These are phyloP conservation scores for Mortierella claussenii DNA, from an alignment of 192 early-diverging fungal genomes.

Conservation along the genomic window DNA sequence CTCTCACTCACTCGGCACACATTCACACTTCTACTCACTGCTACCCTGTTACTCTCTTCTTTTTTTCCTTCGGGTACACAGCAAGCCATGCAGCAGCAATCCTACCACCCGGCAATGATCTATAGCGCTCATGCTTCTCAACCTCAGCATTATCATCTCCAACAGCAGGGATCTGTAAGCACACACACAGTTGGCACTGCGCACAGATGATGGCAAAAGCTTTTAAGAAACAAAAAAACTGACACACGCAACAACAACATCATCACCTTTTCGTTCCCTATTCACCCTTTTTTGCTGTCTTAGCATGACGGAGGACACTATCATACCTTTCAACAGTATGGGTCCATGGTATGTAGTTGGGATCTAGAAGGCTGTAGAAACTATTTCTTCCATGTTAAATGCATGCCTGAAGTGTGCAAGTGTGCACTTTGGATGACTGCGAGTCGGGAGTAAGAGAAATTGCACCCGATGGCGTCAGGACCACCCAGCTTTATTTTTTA, in stretches of 20 bases:
- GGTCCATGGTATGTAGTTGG: conserved; percentile 19
- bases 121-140: conserved; percentile 1
- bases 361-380: neutral
- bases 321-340: conserved; percentile 18
- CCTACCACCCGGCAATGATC: conserved; percentile 11
- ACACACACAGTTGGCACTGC: too few relatives aligned
- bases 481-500: neutral
- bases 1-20: too few relatives aligned
- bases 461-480: too few relatives aligned
- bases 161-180: conserved; percentile 5
- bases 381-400: neutral
- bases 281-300: neutral
- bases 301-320: conserved; percentile 25
- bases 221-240: neutral
- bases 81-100: conserved; percentile 3
- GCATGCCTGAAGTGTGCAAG: neutral
- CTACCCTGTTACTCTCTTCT: neutral
- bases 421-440: too few relatives aligned
- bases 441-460: too few relatives aligned
- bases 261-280: neutral
- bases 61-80: neutral
- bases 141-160: conserved; percentile 1
- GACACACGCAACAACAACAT: neutral
- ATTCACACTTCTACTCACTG: neutral
- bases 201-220: too few relatives aligned